These are phyloP conservation scores for Mucor mucedo DNA, from an alignment of 371 early-diverging fungal genomes.

Conservation along the genomic window DNA sequence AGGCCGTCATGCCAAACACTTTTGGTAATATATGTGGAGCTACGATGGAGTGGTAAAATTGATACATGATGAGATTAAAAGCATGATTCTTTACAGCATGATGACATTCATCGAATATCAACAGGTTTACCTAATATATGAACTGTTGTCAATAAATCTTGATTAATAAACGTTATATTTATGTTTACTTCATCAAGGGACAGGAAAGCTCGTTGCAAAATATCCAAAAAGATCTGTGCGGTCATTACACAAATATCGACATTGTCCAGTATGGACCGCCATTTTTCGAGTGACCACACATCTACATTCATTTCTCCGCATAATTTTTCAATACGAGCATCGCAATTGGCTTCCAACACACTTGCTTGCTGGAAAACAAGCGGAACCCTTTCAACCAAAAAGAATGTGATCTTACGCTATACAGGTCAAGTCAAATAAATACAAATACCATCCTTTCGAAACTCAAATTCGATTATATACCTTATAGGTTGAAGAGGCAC, in stretches of 20 bases:
- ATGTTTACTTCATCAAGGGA: slow-evolving; percentile 62
- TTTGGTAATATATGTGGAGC: slow-evolving; percentile 61
- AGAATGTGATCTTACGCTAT: slow-evolving; percentile 66
- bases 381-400: slow-evolving; percentile 85
- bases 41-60: slow-evolving; percentile 68
- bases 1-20: slow-evolving; percentile 95
- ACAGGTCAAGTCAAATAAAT: too few species aligned
- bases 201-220: slow-evolving; percentile 73
- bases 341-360: slow-evolving; percentile 71
- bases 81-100: slow-evolving; percentile 84
- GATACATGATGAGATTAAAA: slow-evolving; percentile 85
- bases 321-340: slow-evolving; percentile 59
- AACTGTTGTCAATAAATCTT: neutral
- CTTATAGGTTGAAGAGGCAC: slow-evolving; percentile 26
- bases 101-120: slow-evolving; percentile 96
- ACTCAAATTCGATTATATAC: slow-evolving; percentile 22
- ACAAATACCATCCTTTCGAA: too few species aligned
- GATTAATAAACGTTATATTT: neutral
- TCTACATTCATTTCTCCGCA: slow-evolving; percentile 76
- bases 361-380: slow-evolving; percentile 85
- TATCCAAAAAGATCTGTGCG: slow-evolving; percentile 81
- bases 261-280: slow-evolving; percentile 61
- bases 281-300: slow-evolving; percentile 60
- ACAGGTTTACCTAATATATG: slow-evolving; percentile 64
- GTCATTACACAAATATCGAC: slow-evolving; percentile 86